These are phyloP conservation scores for Pseudocercospora ulei DNA, from an alignment of 2,329 filamentous ascomycete genomes.

Conservation along the genomic window DNA sequence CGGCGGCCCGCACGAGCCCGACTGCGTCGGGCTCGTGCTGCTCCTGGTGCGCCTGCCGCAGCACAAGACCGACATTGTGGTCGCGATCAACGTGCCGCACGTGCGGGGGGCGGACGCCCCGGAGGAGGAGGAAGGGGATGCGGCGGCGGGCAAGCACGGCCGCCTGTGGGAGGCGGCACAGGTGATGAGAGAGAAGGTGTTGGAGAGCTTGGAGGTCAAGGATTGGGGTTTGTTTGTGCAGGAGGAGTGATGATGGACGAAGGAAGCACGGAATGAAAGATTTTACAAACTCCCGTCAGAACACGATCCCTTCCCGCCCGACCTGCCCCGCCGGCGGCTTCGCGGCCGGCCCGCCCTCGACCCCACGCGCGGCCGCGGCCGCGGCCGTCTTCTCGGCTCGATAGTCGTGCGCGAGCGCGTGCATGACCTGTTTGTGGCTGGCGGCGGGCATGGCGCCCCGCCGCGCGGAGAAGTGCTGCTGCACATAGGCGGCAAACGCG, in stretches of 20 bases:
- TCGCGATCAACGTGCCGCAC: conserved; percentile 82
- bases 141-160: conserved; percentile 55
- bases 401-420: conserved; percentile 55
- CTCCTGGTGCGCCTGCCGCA: conserved; percentile 66
- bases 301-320: not conserved
- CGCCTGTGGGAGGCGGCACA: conserved; percentile 54
- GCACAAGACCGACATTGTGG: conserved; percentile 68
- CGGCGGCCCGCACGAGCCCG: conserved; percentile 41
- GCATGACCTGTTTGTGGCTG: conserved; percentile 59
- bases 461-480: conserved; percentile 56
- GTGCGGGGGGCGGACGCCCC: conserved; percentile 59
- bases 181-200: conserved; percentile 59
- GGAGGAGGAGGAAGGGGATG: conserved; percentile 61
- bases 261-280: not conserved
- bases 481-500: conserved; percentile 54
- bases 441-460: conserved; percentile 48
- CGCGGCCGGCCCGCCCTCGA: conserved; percentile 13
- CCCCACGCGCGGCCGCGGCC: not conserved
- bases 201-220: conserved; percentile 64
- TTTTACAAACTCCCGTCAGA: too few species aligned
- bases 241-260: conserved; percentile 4
- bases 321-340: conserved; percentile 13
- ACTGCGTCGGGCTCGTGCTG: conserved; percentile 60
- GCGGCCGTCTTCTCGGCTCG: conserved; percentile 40
- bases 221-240: conserved; percentile 64